These are phyloP conservation scores for Mycena rosella DNA, from an alignment of 768 basidiomycete species.

Conservation along the genomic window DNA sequence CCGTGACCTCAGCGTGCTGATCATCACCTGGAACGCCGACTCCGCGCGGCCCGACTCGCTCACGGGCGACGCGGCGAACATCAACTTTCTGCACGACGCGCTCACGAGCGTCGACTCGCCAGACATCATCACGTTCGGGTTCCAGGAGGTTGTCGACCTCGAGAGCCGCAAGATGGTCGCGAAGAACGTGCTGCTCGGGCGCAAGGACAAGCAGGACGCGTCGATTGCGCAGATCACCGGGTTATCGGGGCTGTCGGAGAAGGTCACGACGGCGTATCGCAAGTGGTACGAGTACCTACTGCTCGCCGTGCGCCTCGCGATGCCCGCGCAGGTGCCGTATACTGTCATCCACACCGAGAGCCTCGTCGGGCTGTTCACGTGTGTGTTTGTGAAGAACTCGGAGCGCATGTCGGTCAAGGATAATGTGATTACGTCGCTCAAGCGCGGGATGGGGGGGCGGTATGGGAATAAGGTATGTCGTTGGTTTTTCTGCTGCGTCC, in stretches of 20 bases:
- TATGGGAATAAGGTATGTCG: conserved; percentile 93
- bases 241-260: conserved; percentile 75
- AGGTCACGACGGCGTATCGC: conserved; percentile 89
- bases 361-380: conserved; percentile 89
- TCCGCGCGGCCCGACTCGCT: conserved; percentile 87
- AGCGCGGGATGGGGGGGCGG: conserved; percentile 91
- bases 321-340: conserved; percentile 83
- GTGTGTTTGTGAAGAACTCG: conserved; percentile 78
- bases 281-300: conserved; percentile 89
- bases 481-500: conserved; percentile 1
- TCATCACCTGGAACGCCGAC: conserved; percentile 95
- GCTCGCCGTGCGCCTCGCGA: conserved; percentile 76
- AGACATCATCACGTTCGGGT: conserved; percentile 93
- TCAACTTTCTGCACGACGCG: conserved; percentile 83
- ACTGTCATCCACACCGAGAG: conserved; percentile 86
- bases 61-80: conserved; percentile 73
- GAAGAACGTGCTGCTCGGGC: conserved; percentile 87
- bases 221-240: conserved; percentile 48
- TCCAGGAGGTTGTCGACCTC: conserved; percentile 98
- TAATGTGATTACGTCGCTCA: conserved; percentile 83
- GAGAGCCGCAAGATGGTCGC: conserved; percentile 93
- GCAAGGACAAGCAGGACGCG: conserved; percentile 74
- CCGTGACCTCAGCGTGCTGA: conserved; percentile 80
- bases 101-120: conserved; percentile 80
- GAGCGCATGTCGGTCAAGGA: conserved; percentile 74